phyloP scores from a whole-genome alignment of 1,139 yeast species.

The Protomyces arabidopsidicola region DNA sequence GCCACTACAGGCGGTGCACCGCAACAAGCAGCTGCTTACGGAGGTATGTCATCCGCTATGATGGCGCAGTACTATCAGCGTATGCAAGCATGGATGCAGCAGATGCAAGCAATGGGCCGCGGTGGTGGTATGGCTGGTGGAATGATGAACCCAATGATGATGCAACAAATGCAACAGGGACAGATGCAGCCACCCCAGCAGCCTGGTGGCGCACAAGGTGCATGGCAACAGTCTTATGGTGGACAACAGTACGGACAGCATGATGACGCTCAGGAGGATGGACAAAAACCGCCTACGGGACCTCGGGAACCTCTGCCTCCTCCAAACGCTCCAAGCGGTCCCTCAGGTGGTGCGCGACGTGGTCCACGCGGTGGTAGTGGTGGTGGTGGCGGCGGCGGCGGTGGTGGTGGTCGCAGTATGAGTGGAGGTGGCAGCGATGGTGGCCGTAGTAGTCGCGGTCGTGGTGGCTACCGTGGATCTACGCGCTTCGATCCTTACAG shows the following conservation, averaged over 20 bases:
- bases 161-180: slow-evolving; percentile 39
- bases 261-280: slow-evolving; percentile 10
- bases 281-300: slow-evolving; percentile 3
- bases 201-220: slow-evolving; percentile 4
- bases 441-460: slow-evolving; percentile 30
- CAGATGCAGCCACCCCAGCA: slow-evolving; percentile 24
- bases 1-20: slow-evolving; percentile 42
- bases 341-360: slow-evolving; percentile 7
- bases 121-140: slow-evolving; percentile 32
- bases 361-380: slow-evolving; percentile 1
- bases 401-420: slow-evolving; percentile 30
- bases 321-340: slow-evolving; percentile 21
- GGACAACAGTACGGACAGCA: slow-evolving; percentile 21
- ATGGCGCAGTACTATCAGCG: slow-evolving; percentile 85
- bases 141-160: slow-evolving; percentile 8
- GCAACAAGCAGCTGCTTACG: slow-evolving; percentile 37
- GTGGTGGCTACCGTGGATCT: slow-evolving; percentile 34
- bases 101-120: slow-evolving; percentile 48
- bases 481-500: slow-evolving; percentile 41
- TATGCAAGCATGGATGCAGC: slow-evolving; percentile 72
- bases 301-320: slow-evolving; percentile 14
- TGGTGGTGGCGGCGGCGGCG: slow-evolving; percentile 2
- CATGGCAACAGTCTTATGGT: not conserved
- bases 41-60: slow-evolving; percentile 71
- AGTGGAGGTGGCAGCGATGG: slow-evolving; percentile 34